Conservation (phyloP, 2,329 filamentous ascomycete genomes). For the Setomelanomma holmii region DNA sequence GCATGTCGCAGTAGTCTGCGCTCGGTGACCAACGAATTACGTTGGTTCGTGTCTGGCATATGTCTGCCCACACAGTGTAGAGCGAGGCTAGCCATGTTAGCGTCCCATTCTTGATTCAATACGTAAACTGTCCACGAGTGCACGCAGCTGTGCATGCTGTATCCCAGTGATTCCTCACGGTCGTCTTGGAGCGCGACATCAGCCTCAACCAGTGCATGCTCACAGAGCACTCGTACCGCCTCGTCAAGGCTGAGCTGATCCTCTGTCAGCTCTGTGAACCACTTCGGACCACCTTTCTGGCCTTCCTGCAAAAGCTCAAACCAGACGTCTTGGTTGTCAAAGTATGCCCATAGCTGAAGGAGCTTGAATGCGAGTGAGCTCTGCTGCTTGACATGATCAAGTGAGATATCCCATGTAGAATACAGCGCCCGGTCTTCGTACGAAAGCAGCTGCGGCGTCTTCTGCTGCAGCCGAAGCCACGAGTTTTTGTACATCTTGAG, state of each 20-base stretch:
- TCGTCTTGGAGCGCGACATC: conserved; percentile 12
- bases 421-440: conserved; percentile 30
- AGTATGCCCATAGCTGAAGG: conserved; percentile 17
- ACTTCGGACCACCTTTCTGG: conserved; percentile 5
- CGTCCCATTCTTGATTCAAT: conserved; percentile 29
- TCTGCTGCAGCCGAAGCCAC: conserved; percentile 25
- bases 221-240: conserved; percentile 36
- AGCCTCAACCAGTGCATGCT: conserved; percentile 38
- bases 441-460: conserved; percentile 17
- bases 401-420: conserved; percentile 13
- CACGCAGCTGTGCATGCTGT: conserved; percentile 46
- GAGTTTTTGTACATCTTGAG: conserved; percentile 45
- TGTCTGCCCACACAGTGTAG: conserved; percentile 20
- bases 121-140: conserved; percentile 41
- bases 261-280: conserved; percentile 34
- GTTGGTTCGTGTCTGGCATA: conserved; percentile 13
- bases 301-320: conserved; percentile 49
- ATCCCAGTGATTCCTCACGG: conserved; percentile 24
- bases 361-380: conserved; percentile 6
- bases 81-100: conserved; percentile 16
- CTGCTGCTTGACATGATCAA: conserved; percentile 11
- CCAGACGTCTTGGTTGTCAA: conserved; percentile 53
- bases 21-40: conserved; percentile 23
- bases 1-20: conserved; percentile 25
- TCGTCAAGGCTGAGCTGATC: conserved; percentile 34